Conservation (phyloP, 352 stramenopile genomes). For the Phytophthora litchii region DNA sequence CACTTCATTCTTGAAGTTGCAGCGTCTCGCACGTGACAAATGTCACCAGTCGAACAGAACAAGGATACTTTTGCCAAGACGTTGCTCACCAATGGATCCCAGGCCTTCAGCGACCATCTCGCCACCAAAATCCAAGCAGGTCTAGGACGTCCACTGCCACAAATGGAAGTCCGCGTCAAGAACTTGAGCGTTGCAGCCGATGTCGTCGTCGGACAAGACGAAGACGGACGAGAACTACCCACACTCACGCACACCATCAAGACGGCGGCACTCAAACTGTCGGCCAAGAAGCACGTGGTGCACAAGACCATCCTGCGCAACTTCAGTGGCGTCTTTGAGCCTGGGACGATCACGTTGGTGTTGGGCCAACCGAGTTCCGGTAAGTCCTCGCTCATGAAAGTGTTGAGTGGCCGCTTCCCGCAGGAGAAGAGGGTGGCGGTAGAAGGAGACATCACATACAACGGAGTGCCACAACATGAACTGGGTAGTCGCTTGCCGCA, state of each 20-base stretch:
- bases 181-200: conserved; percentile 37
- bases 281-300: conserved; percentile 36
- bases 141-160: conserved; percentile 34
- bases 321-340: conserved; percentile 31
- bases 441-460: conserved; percentile 43
- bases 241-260: conserved; percentile 42
- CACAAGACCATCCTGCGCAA: conserved; percentile 42
- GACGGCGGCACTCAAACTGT: conserved; percentile 25
- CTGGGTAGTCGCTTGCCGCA: conserved; percentile 40
- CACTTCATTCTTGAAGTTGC: conserved; percentile 24
- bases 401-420: conserved; percentile 39
- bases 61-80: conserved; percentile 18
- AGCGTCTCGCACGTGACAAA: conserved; percentile 2
- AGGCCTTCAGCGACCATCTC: conserved; percentile 39
- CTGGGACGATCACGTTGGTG: conserved; percentile 30
- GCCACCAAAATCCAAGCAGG: conserved; percentile 33
- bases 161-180: conserved; percentile 40
- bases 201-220: conserved; percentile 26
- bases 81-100: conserved; percentile 32
- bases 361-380: conserved; percentile 28
- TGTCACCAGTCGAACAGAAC: conserved; percentile 11
- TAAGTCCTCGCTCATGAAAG: conserved; percentile 38
- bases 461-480: conserved; percentile 26
- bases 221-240: conserved; percentile 39
- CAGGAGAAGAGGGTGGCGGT: conserved; percentile 25